Evolutionary conservation across 2,329 filamentous ascomycete species (phyloP), one percentile per base, ranked within the genome.

Genomic region (Plectosphaerella cucumerina): DNA sequence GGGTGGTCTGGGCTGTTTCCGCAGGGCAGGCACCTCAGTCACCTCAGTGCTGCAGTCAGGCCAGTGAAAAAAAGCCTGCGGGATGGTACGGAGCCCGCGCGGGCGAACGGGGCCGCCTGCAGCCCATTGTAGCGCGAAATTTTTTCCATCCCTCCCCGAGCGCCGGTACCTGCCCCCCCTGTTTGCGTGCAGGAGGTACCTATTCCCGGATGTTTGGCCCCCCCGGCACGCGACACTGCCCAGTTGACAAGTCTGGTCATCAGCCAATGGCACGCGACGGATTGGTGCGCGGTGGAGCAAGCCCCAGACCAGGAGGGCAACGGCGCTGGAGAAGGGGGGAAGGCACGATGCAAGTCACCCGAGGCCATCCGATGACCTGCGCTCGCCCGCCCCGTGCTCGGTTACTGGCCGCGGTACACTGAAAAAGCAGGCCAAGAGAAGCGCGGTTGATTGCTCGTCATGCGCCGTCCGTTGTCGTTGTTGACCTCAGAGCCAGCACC

Each of bases 311-410:
- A 31, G 26, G 23, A 31, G 26, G 26, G 26, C 26, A 31, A 31
- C 35, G 35, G 17, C 35, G 39, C 17, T 42, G 49, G 18, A 41
- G 35, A 39, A 20, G 18, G 14, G 8, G n/a, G 37, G 50, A 35
- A 31, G 26, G 26, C 26, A 53, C 44, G 44, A 43, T 53, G 53
- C 50, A 44, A 54, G 48, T 52, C 54, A 49, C 50, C 47, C 42
- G 50, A 49, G 50, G 48, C 47, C 18, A 35, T 48, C 47, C 47
- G 47, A 48, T 48, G 47, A 48, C 47, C 47, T 23, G 47, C 22
- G 21, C 41, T 11, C 18, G 33, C 33, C 17, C n/a, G 18, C 39
- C 18, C 37, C 39, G 10, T 42, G 15, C 26, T 11, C 26, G 26
- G 8, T 8, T 31, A 31, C 26, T 31, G 26, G 26, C 26, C 26